phyloP scores from a whole-genome alignment of 768 basidiomycete species.

The Suillus subalutaceus region DNA sequence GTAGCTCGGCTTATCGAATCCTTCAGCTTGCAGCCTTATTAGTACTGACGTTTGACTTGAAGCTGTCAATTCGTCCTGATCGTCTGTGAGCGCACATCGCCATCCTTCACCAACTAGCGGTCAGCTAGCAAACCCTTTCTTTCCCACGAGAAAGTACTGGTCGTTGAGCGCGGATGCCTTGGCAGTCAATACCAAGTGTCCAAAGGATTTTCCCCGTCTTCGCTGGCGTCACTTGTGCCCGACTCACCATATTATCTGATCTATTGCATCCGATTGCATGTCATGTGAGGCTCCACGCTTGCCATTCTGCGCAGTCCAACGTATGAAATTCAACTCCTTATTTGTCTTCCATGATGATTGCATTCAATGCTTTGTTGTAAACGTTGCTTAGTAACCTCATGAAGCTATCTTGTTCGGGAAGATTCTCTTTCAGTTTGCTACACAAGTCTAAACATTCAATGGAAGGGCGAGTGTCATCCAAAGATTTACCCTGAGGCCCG shows the following conservation, averaged over 20 bases:
- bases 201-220: background rate
- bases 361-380: too few species aligned
- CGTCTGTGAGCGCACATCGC: background rate
- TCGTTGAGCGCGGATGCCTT: too few species aligned
- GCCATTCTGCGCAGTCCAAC: background rate
- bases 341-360: too few species aligned
- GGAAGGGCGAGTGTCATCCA: background rate
- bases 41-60: too few species aligned
- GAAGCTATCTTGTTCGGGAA: background rate
- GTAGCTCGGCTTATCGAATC: too few species aligned
- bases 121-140: too few species aligned
- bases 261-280: too few species aligned
- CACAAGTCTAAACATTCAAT: background rate
- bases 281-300: background rate
- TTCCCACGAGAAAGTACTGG: background rate
- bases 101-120: too few species aligned
- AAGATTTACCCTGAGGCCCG: background rate
- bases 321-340: background rate
- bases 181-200: background rate
- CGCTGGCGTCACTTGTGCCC: background rate
- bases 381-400: too few species aligned
- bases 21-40: too few species aligned
- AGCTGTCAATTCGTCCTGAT: too few species aligned
- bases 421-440: background rate
- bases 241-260: background rate